A percentile compares a stretch with the other conserved stretches of the same genome.
These are phyloP conservation scores for Cytidiella melzeri DNA, from an alignment of 768 basidiomycete genomes.

Conservation along the genomic window DNA sequence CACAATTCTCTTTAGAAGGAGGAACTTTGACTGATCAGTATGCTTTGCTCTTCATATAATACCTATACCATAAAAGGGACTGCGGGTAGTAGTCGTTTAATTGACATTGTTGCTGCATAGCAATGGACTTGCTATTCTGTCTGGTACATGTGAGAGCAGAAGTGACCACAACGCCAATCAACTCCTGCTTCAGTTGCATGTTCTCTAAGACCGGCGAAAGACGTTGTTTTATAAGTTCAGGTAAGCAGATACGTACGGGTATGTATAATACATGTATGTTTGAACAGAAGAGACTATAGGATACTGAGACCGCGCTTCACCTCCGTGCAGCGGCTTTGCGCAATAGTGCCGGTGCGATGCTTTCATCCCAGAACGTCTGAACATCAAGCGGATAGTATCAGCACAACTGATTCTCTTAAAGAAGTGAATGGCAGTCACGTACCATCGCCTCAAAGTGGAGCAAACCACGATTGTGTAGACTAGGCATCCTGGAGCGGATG, in stretches of 20 bases:
- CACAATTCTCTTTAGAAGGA: conserved; percentile 59
- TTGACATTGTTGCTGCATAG: not conserved
- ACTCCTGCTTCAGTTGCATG: too few species aligned
- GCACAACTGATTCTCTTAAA: not conserved
- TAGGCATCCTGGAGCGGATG: not conserved
- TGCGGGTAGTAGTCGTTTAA: not conserved
- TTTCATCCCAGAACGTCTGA: not conserved
- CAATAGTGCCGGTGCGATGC: not conserved
- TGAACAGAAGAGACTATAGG: too few species aligned
- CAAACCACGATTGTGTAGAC: not conserved
- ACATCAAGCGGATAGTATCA: not conserved
- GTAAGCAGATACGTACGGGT: not conserved
- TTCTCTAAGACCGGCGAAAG: not conserved
- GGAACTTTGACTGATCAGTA: conserved; percentile 31
- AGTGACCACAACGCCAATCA: too few species aligned
- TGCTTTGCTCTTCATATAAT: not conserved
- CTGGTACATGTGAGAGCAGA: not conserved
- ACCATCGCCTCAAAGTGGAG: not conserved
- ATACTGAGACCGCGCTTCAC: not conserved
- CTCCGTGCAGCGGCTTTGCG: not conserved
- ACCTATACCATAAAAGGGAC: conserved; percentile 8
- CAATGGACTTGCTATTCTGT: not conserved
- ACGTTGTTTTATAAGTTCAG: not conserved
- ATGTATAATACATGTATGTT: too few species aligned
- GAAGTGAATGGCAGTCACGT: not conserved